Evolutionary conservation across 257 asterid species (phyloP).

Genomic region (Phtheirospermum japonicum): DNA sequence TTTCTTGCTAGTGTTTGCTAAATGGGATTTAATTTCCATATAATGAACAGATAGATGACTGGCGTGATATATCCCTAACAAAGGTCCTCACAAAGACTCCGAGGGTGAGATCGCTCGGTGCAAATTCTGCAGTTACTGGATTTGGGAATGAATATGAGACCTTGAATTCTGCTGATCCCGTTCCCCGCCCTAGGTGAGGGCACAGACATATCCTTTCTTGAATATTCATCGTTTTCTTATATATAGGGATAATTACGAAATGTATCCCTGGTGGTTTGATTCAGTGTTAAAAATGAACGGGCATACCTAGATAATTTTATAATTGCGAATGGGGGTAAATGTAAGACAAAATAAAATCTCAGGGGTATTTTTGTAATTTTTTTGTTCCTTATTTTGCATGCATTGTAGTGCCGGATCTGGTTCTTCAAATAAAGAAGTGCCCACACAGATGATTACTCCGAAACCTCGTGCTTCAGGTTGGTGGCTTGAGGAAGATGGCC

Average conservation of each 20-base stretch:
- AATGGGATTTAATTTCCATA: slow-evolving; percentile 11
- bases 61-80: slow-evolving; percentile 67
- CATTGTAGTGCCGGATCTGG: slow-evolving; percentile 42
- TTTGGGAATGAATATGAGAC: slow-evolving; percentile 53
- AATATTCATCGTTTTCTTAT: background rate
- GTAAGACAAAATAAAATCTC: background rate
- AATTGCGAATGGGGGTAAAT: background rate
- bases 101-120: slow-evolving; percentile 48
- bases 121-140: slow-evolving; percentile 54
- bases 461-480: slow-evolving; percentile 50
- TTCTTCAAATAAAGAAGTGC: slow-evolving; percentile 43
- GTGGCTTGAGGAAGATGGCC: slow-evolving; percentile 75
- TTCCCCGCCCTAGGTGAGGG: slow-evolving; percentile 39
- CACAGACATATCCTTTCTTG: background rate
- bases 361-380: background rate
- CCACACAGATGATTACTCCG: slow-evolving; percentile 38
- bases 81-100: slow-evolving; percentile 55
- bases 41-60: slow-evolving; percentile 57
- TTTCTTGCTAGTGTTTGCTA: background rate
- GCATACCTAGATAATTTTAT: too few species aligned
- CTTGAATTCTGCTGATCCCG: slow-evolving; percentile 44
- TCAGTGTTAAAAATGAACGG: too few species aligned
- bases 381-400: slow-evolving; percentile 1
- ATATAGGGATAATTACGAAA: too few species aligned
- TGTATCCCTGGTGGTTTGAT: too few species aligned